Conservation (phyloP, 148 eudicot species). For the Camellia lanceoleosa region DNA sequence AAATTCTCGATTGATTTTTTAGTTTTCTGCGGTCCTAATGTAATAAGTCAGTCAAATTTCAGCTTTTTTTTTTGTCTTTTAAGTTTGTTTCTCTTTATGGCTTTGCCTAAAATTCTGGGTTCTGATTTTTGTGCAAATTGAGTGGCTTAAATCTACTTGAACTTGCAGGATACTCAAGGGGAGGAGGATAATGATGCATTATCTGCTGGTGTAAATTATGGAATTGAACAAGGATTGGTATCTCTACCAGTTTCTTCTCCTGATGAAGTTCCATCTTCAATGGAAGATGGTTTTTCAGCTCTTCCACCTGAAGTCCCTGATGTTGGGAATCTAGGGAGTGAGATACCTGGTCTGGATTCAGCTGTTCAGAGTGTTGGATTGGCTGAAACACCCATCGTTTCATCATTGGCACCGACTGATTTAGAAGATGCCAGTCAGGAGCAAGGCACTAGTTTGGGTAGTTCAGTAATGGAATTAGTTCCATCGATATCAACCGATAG, state of each 20-base stretch:
- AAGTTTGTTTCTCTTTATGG: neutral
- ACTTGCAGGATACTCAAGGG: constrained; percentile 36
- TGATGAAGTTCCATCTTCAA: constrained; percentile 32
- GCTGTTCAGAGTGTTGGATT: constrained; percentile 42
- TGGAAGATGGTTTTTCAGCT: constrained; percentile 30
- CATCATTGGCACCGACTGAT: constrained; percentile 45
- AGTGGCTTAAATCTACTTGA: constrained; percentile 16
- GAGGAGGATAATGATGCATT: constrained; percentile 39
- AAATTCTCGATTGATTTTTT: neutral
- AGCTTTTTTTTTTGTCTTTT: constrained; percentile 9
- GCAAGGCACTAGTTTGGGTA: constrained; percentile 40
- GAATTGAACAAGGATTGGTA: constrained; percentile 24
- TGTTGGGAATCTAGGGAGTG: constrained; percentile 43
- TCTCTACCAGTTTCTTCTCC: constrained; percentile 36
- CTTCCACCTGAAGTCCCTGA: constrained; percentile 45
- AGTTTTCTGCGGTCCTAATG: constrained; percentile 1
- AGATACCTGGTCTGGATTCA: constrained; percentile 81
- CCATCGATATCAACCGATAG: constrained; percentile 78
- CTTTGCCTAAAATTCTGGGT: neutral
- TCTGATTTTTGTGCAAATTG: constrained; percentile 7
- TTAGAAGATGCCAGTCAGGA: constrained; percentile 59
- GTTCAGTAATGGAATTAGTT: constrained; percentile 40
- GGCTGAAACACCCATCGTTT: constrained; percentile 32
- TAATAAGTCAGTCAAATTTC: neutral
- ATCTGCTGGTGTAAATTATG: constrained; percentile 25